phyloP scores from a whole-genome alignment of 2,329 filamentous ascomycete genomes.

The Aspergillus intermedius region DNA sequence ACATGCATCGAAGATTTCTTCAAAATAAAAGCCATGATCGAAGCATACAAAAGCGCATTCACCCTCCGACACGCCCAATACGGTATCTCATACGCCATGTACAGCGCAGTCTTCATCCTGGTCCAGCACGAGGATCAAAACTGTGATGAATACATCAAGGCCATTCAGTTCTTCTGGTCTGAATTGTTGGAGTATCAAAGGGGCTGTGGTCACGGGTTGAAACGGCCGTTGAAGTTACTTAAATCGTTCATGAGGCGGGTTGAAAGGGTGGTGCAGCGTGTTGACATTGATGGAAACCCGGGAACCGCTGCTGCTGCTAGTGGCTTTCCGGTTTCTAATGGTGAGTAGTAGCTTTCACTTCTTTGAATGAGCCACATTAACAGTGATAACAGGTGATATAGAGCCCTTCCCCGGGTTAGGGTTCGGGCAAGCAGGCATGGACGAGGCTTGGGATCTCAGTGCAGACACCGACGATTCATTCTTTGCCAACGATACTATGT shows the following conservation, averaged over 20 bases:
- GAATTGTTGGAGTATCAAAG: slow-evolving; percentile 30
- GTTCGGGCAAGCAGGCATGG: not conserved
- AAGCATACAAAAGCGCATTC: slow-evolving; percentile 11
- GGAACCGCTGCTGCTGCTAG: not conserved
- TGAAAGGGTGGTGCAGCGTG: not conserved
- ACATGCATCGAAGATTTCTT: slow-evolving; percentile 7
- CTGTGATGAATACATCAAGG: slow-evolving; percentile 13
- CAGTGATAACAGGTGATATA: not conserved
- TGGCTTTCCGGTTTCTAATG: not conserved
- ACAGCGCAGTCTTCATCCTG: slow-evolving; percentile 14
- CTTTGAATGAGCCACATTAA: not conserved
- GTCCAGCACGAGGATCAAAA: slow-evolving; percentile 9
- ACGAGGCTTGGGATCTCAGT: not conserved
- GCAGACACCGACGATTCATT: not conserved
- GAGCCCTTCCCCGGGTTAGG: not conserved
- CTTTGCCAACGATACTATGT: not conserved
- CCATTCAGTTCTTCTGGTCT: slow-evolving; percentile 34
- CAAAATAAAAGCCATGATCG: slow-evolving; percentile 7
- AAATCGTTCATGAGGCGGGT: slow-evolving; percentile 20
- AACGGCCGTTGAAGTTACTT: slow-evolving; percentile 29
- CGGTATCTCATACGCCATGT: slow-evolving; percentile 11
- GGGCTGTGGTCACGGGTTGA: slow-evolving; percentile 33
- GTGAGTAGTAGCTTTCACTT: not conserved
- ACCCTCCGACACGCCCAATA: slow-evolving; percentile 12
- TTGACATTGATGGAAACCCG: not conserved